Evolutionary conservation across 495 filamentous ascomycete species (phyloP).

Genomic region (Viridothelium virens): DNA sequence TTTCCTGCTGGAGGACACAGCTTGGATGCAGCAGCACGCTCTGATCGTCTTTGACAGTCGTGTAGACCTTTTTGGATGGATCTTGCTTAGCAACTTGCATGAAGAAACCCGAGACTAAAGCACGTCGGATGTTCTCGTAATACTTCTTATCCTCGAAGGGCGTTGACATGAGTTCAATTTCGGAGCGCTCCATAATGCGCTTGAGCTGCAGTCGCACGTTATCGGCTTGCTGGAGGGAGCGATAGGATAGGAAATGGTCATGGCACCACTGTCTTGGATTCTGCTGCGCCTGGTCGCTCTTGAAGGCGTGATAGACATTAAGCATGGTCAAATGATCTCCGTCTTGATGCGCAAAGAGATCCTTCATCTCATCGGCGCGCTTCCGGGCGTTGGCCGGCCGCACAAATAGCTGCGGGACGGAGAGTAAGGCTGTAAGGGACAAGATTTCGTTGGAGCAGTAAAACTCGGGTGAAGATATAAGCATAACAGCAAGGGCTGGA

Average conservation of each 20-base stretch:
- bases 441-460: slow-evolving; percentile 98
- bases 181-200: slow-evolving; percentile 91
- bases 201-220: slow-evolving; percentile 85
- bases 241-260: slow-evolving; percentile 90
- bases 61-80: slow-evolving; percentile 68
- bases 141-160: slow-evolving; percentile 94
- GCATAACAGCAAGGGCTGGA: slow-evolving; percentile 91
- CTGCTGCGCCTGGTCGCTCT: slow-evolving; percentile 58
- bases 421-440: slow-evolving; percentile 87
- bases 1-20: slow-evolving; percentile 74
- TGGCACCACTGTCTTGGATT: slow-evolving; percentile 89
- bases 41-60: slow-evolving; percentile 90
- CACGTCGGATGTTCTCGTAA: slow-evolving; percentile 91
- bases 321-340: slow-evolving; percentile 94
- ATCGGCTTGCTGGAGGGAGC: slow-evolving; percentile 83
- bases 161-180: slow-evolving; percentile 75
- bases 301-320: slow-evolving; percentile 98
- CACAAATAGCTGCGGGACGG: slow-evolving; percentile 89
- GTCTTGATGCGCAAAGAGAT: slow-evolving; percentile 81
- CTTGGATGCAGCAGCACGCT: slow-evolving; percentile 88
- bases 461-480: slow-evolving; percentile 94
- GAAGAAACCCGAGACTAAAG: slow-evolving; percentile 94
- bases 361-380: slow-evolving; percentile 97
- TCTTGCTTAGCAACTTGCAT: slow-evolving; percentile 99
- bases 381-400: slow-evolving; percentile 76